Percentiles rank a stretch among this genome's conserved stretches.
Conservation (phyloP, 2,329 filamentous ascomycete genomes). For the Talaromyces sp. region DNA sequence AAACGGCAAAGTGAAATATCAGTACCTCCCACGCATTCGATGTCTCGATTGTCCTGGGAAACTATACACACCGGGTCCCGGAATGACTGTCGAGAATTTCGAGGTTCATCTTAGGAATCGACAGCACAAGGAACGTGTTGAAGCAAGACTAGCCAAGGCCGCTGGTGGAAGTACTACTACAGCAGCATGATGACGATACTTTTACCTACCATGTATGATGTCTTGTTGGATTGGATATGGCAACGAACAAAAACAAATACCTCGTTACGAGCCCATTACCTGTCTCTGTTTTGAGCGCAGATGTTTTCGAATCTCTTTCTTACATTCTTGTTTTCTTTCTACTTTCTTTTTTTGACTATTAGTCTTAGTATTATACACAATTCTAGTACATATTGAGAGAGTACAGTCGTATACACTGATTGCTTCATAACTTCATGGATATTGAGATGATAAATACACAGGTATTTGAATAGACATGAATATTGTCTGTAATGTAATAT, state of each 20-base stretch:
- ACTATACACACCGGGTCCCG: conserved; percentile 86
- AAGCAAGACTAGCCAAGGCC: conserved; percentile 43
- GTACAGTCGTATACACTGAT: neutral
- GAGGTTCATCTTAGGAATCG: conserved; percentile 88
- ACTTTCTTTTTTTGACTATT: conserved; percentile 4
- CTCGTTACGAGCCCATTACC: neutral
- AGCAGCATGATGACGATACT: conserved; percentile 5
- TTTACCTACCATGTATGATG: conserved; percentile 6
- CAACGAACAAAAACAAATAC: neutral
- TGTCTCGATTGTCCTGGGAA: conserved; percentile 93
- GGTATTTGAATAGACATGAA: conserved; percentile 1
- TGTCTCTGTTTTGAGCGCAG: neutral
- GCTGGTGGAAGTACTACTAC: neutral
- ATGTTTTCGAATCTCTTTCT: neutral
- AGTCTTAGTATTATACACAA: conserved; percentile 8
- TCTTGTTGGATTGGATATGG: neutral
- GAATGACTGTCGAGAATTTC: conserved; percentile 82
- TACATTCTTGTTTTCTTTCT: neutral
- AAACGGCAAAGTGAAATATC: conserved; percentile 66
- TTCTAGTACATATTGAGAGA: conserved; percentile 16
- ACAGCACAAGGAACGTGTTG: conserved; percentile 71
- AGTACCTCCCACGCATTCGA: conserved; percentile 83
- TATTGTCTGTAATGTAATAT: neutral
- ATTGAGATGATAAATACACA: neutral
- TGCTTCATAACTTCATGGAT: neutral